Evolutionary conservation across 2,329 filamentous ascomycete genomes (phyloP).

Genomic region (Cladobotryum protrusum): DNA sequence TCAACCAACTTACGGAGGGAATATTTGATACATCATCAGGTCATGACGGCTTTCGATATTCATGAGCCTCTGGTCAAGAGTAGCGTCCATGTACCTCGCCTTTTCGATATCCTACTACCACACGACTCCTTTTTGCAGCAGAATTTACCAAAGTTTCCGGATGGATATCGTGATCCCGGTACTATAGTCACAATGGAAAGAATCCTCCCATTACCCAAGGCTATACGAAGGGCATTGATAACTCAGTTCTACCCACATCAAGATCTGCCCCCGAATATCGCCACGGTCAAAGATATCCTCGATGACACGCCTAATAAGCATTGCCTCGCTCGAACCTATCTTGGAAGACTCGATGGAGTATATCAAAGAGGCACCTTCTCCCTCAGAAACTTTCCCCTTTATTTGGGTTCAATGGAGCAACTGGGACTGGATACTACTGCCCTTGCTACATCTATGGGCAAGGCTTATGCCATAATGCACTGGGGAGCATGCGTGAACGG

Average conservation of each 20-base stretch:
- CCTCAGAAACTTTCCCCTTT: conserved; percentile 12
- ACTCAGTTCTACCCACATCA: conserved; percentile 10
- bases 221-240: conserved; percentile 14
- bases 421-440: conserved; percentile 9
- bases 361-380: conserved; percentile 1
- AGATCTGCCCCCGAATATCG: background rate
- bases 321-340: conserved; percentile 17
- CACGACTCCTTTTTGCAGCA: conserved; percentile 1
- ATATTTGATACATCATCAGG: conserved; percentile 3
- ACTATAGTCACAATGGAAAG: conserved; percentile 16
- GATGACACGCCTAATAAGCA: conserved; percentile 16
- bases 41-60: conserved; percentile 6
- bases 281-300: conserved; percentile 1
- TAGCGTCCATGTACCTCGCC: background rate
- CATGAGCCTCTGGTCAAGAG: background rate
- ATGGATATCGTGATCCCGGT: conserved; percentile 1
- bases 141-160: conserved; percentile 6
- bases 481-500: conserved; percentile 18
- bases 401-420: conserved; percentile 8
- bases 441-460: conserved; percentile 15
- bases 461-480: conserved; percentile 18
- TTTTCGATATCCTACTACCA: background rate
- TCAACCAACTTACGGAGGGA: conserved; percentile 10
- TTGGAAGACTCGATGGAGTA: conserved; percentile 9
- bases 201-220: conserved; percentile 17